A percentile compares a stretch with the other conserved stretches of the same genome.
Evolutionary conservation across 2,329 filamentous ascomycete genomes (phyloP).

Genomic region (Monilinia fructigena): DNA sequence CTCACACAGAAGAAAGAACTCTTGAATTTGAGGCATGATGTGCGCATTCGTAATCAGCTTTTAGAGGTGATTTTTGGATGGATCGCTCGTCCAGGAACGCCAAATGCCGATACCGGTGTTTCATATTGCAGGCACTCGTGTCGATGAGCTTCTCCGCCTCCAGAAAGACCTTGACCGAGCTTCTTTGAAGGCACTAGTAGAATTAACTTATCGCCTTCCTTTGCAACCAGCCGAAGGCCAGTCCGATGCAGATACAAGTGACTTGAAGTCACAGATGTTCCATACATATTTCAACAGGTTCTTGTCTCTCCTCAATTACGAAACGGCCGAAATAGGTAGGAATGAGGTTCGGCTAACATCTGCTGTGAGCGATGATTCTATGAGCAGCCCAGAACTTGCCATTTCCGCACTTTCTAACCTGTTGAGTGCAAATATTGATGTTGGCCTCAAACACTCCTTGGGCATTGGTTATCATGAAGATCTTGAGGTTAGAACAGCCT

Average conservation of each 20-base stretch:
- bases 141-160: conserved; percentile 57
- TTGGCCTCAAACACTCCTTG: conserved; percentile 67
- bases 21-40: conserved; percentile 65
- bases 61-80: conserved; percentile 67
- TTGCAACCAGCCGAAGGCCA: conserved; percentile 65
- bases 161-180: conserved; percentile 66
- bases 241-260: conserved; percentile 64
- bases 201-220: conserved; percentile 64
- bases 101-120: conserved; percentile 45
- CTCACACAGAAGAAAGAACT: conserved; percentile 67
- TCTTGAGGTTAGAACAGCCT: conserved; percentile 66
- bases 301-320: conserved; percentile 62
- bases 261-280: conserved; percentile 70
- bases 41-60: conserved; percentile 66
- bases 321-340: conserved; percentile 48
- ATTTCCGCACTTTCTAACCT: conserved; percentile 69
- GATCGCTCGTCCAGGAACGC: conserved; percentile 61
- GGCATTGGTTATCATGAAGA: conserved; percentile 71
- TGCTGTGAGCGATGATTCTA: conserved; percentile 51
- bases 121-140: conserved; percentile 44
- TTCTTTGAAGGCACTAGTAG: conserved; percentile 63
- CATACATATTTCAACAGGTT: conserved; percentile 71
- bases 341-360: conserved; percentile 45
- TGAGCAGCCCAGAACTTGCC: conserved; percentile 59
- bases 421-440: conserved; percentile 68